Evolutionary conservation across 371 early-diverging fungal genomes (phyloP).

Genomic region (Apophysomyces sp.): DNA sequence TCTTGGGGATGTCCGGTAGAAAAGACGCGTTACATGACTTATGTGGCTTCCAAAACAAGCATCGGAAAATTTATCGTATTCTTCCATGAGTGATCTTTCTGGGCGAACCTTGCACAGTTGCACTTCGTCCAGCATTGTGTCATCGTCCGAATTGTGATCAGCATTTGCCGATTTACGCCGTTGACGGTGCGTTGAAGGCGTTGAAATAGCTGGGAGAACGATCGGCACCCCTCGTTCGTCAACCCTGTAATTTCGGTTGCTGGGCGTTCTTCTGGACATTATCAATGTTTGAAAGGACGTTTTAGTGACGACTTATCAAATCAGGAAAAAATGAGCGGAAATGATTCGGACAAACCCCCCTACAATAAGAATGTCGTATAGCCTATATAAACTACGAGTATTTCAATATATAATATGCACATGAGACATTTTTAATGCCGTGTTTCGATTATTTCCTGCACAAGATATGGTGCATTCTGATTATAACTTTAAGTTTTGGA

Average conservation of each 20-base stretch:
- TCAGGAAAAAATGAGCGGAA: no score
- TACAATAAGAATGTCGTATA: no score
- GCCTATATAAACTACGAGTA: no score
- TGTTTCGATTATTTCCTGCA: no score
- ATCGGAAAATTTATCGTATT: slow-evolving; percentile 9
- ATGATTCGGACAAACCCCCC: no score
- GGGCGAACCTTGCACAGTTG: slow-evolving; percentile 8
- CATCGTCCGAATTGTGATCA: neutral
- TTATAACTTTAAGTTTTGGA: no score
- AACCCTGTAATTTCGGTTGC: slow-evolving; percentile 7
- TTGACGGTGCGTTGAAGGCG: neutral
- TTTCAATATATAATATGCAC: no score
- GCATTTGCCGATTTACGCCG: neutral
- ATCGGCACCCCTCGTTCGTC: slow-evolving; percentile 20
- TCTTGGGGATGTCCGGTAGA: neutral
- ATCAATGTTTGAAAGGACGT: neutral
- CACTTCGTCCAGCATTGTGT: slow-evolving; percentile 15
- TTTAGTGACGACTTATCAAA: neutral
- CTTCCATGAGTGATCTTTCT: slow-evolving; percentile 12
- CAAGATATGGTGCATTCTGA: no score
- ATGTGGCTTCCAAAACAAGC: neutral
- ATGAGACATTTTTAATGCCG: no score
- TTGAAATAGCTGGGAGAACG: slow-evolving; percentile 3
- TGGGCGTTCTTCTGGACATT: neutral
- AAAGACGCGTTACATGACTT: slow-evolving; percentile 8